Evolutionary conservation across 1,139 yeast genomes (phyloP), one percentile per base, ranked within the genome.

Genomic region (Scheffersomyces cryptocercus): DNA sequence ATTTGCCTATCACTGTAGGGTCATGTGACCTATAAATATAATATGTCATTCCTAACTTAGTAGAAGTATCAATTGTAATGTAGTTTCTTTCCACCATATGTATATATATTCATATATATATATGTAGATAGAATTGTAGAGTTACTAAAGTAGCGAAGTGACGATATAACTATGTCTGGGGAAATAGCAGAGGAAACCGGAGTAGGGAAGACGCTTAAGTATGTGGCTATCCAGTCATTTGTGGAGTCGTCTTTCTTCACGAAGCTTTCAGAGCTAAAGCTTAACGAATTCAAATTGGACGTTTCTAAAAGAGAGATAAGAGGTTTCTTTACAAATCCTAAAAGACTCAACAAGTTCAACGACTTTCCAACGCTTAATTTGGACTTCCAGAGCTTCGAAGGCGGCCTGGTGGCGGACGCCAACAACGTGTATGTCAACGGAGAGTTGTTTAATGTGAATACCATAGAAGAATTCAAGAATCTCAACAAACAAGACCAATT

Each of bases 241-340:
- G 82, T 86, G 29, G 97, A 91, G 56, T 81, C 96, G 0, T 81
- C 96, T 0, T 93, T 93, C 64, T 93, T 93, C 68, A 83, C 85
- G 36, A 79, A 77, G 52, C 73, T 93, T 15, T 76, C 93, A 0
- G 78, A 78, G 41, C 64, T 79, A 54, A 89, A 89, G 58, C 73
- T 89, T 39, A 81, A 87, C 48, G 75, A 81, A 40, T 78, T 79
- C 57, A 85, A 84, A 58, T 71, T 86, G 36, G 86, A 83, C 53
- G 70, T 80, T 34, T 63, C 78, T 3, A 64, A 68, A 8, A 62
- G 67, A 39, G 59, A 62, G 1, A 59, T 86, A 42, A 40, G 77
- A 65, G 60, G 74, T 54, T 53, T 73, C 41, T 51, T 61, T 42
- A 59, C 69, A 7, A 58, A 59, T 36, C 68, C 77, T 0, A 37